Evolutionary conservation across 768 basidiomycete species (phyloP).

Genomic region (Pleurotus ostreatus): DNA sequence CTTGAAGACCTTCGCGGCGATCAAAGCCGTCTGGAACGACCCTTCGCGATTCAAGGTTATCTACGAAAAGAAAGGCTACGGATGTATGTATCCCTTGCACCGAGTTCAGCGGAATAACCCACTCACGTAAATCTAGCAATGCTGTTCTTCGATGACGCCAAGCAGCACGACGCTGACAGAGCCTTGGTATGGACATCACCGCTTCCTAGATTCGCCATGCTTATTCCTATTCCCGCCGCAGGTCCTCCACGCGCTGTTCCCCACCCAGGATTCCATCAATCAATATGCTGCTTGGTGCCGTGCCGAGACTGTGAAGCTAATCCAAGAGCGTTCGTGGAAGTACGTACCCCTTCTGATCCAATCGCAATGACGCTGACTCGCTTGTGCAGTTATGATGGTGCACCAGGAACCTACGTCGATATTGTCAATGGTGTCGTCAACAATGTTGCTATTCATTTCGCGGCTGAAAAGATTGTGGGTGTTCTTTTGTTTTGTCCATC

Average conservation of each 20-base stretch:
- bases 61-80: slow-evolving; percentile 23
- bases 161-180: slow-evolving; percentile 14
- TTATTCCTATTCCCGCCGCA: slow-evolving; percentile 6
- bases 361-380: not conserved
- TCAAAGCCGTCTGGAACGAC: slow-evolving; percentile 28
- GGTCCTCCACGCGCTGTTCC: slow-evolving; percentile 26
- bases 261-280: slow-evolving; percentile 15
- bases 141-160: slow-evolving; percentile 9
- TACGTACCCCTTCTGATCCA: not conserved
- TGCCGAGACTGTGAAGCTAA: slow-evolving; percentile 15
- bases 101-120: slow-evolving; percentile 12
- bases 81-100: slow-evolving; percentile 27
- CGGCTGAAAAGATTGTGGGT: slow-evolving; percentile 32
- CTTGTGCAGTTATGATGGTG: slow-evolving; percentile 16
- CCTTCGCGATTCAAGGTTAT: slow-evolving; percentile 23
- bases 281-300: slow-evolving; percentile 24
- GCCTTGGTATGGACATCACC: slow-evolving; percentile 9
- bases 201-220: not conserved
- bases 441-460: slow-evolving; percentile 36
- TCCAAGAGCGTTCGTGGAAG: slow-evolving; percentile 22
- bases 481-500: not conserved
- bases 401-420: slow-evolving; percentile 31
- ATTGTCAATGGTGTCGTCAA: slow-evolving; percentile 42
- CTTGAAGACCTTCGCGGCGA: slow-evolving; percentile 27
- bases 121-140: slow-evolving; percentile 8